phyloP scores from a whole-genome alignment of 495 filamentous ascomycete species.

The Penicillium lividum region DNA sequence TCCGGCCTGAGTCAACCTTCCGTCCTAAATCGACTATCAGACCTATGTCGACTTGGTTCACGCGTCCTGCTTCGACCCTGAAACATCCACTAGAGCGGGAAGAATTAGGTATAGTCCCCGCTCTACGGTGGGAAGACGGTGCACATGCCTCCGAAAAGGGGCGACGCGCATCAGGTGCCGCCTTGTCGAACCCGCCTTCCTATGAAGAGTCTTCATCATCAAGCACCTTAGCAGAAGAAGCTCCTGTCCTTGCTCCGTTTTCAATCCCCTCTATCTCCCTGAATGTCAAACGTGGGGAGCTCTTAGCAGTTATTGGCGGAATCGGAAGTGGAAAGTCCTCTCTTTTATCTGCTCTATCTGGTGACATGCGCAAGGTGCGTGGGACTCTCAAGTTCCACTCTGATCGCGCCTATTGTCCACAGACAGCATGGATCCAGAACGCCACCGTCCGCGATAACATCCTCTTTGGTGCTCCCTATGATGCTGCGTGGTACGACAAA shows the following conservation, averaged over 20 bases:
- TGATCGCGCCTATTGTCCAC: slow-evolving; percentile 43
- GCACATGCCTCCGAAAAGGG: background rate
- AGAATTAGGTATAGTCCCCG: background rate
- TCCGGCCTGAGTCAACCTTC: background rate
- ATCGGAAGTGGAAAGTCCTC: slow-evolving; percentile 5
- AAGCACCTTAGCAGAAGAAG: background rate
- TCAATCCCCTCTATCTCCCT: background rate
- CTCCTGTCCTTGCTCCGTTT: background rate
- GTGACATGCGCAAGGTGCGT: background rate
- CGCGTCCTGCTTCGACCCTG: background rate
- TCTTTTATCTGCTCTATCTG: background rate
- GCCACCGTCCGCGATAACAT: slow-evolving; percentile 58
- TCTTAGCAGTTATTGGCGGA: slow-evolving; percentile 1
- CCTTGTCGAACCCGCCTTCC: background rate
- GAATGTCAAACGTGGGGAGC: background rate
- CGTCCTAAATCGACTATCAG: background rate
- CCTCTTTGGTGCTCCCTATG: slow-evolving; percentile 54
- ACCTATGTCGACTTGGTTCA: background rate
- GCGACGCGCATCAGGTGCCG: background rate
- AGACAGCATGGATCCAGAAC: slow-evolving; percentile 59
- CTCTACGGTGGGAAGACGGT: background rate
- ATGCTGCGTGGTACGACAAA: slow-evolving; percentile 42
- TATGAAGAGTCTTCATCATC: background rate
- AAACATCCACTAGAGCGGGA: background rate
- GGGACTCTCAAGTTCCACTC: slow-evolving; percentile 16